Evolutionary conservation across 2,329 filamentous ascomycete genomes (phyloP).

Genomic region (Penicillium sumatraense): DNA sequence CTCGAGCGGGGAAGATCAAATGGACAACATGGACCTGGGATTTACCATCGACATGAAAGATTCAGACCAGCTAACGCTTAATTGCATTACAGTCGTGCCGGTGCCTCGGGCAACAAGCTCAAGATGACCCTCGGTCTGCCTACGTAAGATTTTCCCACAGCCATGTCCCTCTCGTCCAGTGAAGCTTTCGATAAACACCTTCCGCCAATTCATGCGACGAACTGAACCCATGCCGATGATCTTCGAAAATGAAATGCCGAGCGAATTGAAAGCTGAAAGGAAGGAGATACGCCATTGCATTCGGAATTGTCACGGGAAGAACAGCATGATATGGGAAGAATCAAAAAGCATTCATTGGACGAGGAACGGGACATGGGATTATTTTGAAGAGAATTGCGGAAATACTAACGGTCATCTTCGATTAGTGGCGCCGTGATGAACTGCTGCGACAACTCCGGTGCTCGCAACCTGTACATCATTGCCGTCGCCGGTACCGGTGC

Average conservation of each 20-base stretch:
- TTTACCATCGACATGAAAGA: conserved; percentile 8
- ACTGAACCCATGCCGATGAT: neutral
- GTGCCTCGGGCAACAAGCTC: conserved; percentile 99
- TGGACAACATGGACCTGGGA: conserved; percentile 7
- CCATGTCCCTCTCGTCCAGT: conserved; percentile 20
- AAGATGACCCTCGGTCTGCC: conserved; percentile 99
- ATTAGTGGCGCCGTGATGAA: conserved; percentile 98
- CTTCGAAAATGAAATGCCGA: neutral
- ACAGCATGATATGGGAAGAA: conserved; percentile 3
- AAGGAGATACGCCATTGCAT: neutral
- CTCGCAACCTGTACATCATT: conserved; percentile 99
- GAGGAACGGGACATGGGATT: conserved; percentile 15
- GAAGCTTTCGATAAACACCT: conserved; percentile 7
- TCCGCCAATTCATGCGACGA: neutral
- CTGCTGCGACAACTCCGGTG: conserved; percentile 99
- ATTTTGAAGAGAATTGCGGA: conserved; percentile 15
- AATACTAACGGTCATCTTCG: conserved; percentile 26
- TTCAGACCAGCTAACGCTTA: conserved; percentile 26
- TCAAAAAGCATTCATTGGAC: conserved; percentile 15
- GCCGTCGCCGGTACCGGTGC: conserved; percentile 98
- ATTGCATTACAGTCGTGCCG: conserved; percentile 63
- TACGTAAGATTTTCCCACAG: conserved; percentile 67
- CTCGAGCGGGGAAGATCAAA: conserved; percentile 10
- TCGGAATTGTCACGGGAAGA: neutral
- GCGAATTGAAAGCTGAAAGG: neutral